These are phyloP conservation scores for Picocystis salinarum DNA, from an alignment of 139 green algal genomes.

Conservation along the genomic window DNA sequence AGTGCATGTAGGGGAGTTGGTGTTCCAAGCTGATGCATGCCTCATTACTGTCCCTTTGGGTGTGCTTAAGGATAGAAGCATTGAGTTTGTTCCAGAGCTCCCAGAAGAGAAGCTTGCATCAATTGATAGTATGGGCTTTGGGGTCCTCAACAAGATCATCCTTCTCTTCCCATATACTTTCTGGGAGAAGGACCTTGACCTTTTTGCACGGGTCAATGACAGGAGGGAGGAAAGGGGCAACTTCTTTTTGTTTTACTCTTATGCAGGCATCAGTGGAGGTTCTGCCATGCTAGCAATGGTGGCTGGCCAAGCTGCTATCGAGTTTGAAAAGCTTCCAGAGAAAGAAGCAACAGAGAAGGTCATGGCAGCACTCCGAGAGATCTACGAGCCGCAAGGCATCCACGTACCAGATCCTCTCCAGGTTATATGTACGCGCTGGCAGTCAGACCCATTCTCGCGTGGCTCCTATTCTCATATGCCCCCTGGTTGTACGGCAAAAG, in stretches of 20 bases:
- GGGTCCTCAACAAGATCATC: conserved; percentile 51
- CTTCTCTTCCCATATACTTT: conserved; percentile 81
- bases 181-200: conserved; percentile 62
- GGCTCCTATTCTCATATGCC: conserved; percentile 75
- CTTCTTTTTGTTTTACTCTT: conserved; percentile 87
- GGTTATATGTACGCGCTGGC: conserved; percentile 64
- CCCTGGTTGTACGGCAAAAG: conserved; percentile 44
- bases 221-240: conserved; percentile 33
- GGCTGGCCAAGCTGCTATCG: conserved; percentile 36
- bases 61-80: conserved; percentile 50
- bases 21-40: conserved; percentile 35
- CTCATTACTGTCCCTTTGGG: conserved; percentile 76
- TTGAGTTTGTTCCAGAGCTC: conserved; percentile 59
- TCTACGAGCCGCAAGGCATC: conserved; percentile 47
- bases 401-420: conserved; percentile 38
- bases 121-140: conserved; percentile 70
- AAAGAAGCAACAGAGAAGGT: conserved; percentile 31
- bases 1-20: conserved; percentile 1
- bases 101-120: conserved; percentile 51
- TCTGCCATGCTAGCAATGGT: conserved; percentile 65
- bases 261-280: conserved; percentile 22
- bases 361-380: conserved; percentile 48
- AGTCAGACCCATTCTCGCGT: conserved; percentile 42
- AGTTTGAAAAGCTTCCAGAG: conserved; percentile 33
- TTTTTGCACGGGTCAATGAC: conserved; percentile 53